Conservation (phyloP, 2,329 filamentous ascomycete genomes). For the Colletotrichum lindemuthianum region DNA sequence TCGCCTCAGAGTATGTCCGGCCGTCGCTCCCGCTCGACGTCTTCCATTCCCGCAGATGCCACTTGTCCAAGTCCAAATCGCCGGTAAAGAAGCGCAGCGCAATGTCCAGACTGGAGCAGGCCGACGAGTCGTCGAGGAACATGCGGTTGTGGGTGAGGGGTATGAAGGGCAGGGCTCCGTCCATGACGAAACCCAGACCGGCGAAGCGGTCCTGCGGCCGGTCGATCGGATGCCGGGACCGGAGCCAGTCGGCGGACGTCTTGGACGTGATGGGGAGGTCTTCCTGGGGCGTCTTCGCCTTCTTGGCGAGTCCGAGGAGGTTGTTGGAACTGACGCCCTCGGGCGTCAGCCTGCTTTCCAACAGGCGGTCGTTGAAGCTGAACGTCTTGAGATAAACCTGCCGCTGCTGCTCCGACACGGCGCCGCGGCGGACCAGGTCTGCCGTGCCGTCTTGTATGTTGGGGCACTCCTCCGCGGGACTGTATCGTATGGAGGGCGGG, state of each 20-base stretch:
- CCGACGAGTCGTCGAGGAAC: conserved; percentile 54
- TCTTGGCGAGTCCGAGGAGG: conserved; percentile 52
- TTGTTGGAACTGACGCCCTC: conserved; percentile 57
- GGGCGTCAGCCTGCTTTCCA: conserved; percentile 48
- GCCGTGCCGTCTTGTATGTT: conserved; percentile 34
- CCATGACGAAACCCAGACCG: conserved; percentile 54
- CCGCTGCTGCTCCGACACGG: conserved; percentile 38
- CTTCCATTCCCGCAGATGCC: conserved; percentile 55
- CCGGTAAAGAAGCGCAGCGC: conserved; percentile 55
- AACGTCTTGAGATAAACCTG: conserved; percentile 43
- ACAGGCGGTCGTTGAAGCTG: conserved; percentile 41
- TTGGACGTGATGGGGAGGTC: conserved; percentile 44
- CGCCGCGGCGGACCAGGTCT: conserved; percentile 39
- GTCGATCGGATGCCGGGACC: conserved; percentile 38
- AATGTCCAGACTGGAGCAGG: conserved; percentile 61
- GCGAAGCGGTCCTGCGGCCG: conserved; percentile 47
- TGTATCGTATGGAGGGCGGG: conserved; percentile 46
- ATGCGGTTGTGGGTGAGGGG: conserved; percentile 54
- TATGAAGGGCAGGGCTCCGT: conserved; percentile 54
- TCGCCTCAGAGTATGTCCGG: conserved; percentile 55
- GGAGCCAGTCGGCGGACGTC: conserved; percentile 55
- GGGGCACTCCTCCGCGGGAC: conserved; percentile 40
- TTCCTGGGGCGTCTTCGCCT: conserved; percentile 47
- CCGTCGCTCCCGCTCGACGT: conserved; percentile 51
- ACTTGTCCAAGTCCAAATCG: conserved; percentile 50